phyloP scores from a whole-genome alignment of 306 rosid genomes.

The Dicorynia guianensis region DNA sequence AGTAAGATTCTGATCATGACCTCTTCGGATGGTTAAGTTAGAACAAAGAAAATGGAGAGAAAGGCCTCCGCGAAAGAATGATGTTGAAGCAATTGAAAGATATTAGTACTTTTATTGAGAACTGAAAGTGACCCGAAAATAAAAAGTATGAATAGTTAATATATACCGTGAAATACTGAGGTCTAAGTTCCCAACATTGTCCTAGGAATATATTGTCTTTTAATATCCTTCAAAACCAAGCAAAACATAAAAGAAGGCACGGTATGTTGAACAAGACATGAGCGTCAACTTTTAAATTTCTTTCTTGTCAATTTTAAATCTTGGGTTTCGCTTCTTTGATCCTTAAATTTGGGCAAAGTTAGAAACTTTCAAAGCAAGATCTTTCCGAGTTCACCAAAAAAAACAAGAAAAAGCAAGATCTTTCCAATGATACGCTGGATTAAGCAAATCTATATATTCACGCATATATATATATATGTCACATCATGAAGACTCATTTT shows the following conservation, averaged over 20 bases:
- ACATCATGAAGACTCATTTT: conserved; percentile 8
- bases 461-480: conserved; percentile 7
- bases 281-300: not conserved
- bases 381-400: too few species aligned
- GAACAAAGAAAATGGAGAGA: too few species aligned
- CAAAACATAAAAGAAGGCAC: not conserved
- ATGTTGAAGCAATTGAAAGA: too few species aligned
- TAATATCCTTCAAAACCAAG: too few species aligned
- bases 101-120: too few species aligned
- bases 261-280: not conserved
- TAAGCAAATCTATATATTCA: not conserved
- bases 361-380: conserved; percentile 24
- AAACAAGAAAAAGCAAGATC: too few species aligned
- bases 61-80: too few species aligned
- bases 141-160: too few species aligned
- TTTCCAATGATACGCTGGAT: conserved; percentile 34
- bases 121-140: too few species aligned
- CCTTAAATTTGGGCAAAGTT: conserved; percentile 7
- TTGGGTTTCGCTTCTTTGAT: not conserved
- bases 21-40: not conserved
- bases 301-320: not conserved
- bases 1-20: not conserved
- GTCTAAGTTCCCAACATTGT: too few species aligned
- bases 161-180: too few species aligned
- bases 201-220: too few species aligned